Percentiles rank a stretch among this genome's conserved stretches.
phyloP scores from a whole-genome alignment of 73 alveolate species.

The Halteria grandinella region DNA sequence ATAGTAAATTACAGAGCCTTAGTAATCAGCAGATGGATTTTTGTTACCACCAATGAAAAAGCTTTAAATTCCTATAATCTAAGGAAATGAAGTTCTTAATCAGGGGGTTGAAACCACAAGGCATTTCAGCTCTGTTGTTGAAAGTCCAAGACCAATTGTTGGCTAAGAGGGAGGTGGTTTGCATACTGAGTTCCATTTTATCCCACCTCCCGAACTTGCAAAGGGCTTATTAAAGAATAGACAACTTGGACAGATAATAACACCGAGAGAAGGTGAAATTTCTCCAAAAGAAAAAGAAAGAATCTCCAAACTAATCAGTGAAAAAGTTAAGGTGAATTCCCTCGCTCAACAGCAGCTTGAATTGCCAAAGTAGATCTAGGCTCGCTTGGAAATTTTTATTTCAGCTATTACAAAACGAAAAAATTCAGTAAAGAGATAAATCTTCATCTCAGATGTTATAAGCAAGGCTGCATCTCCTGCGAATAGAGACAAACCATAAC shows the following conservation, averaged over 20 bases:
- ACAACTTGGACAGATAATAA: constrained; percentile 18
- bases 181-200: no score
- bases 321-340: background rate
- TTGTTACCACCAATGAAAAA: background rate
- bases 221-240: constrained; percentile 22
- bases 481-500: no score
- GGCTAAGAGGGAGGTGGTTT: background rate
- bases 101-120: constrained; percentile 36
- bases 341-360: background rate
- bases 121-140: background rate
- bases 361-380: constrained; percentile 2
- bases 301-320: background rate
- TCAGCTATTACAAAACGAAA: constrained; percentile 14
- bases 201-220: background rate
- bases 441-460: background rate
- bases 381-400: background rate
- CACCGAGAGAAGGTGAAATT: background rate
- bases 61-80: background rate
- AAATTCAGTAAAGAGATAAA: constrained; percentile 30
- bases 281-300: background rate
- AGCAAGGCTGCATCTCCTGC: background rate
- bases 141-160: constrained; percentile 29
- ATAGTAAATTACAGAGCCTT: no score
- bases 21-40: no score
- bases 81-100: background rate